These are phyloP conservation scores for Astraeus odoratus DNA, from an alignment of 768 basidiomycete species.

Conservation along the genomic window DNA sequence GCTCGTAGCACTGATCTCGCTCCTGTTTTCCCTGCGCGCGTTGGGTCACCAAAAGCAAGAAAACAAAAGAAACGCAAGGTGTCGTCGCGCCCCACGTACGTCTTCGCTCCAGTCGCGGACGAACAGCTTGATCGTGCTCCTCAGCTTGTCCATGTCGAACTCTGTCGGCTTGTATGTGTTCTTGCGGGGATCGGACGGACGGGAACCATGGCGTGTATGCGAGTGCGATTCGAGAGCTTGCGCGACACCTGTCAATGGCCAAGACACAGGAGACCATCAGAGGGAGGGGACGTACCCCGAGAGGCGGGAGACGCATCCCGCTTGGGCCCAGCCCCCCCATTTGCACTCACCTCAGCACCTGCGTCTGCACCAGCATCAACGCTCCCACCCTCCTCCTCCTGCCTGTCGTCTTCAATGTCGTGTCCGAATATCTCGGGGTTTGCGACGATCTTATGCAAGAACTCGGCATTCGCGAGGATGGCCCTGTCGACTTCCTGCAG, in stretches of 20 bases:
- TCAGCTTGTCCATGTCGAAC: conserved; percentile 82
- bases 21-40: conserved; percentile 59
- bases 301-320: too few species aligned
- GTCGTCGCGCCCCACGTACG: too few species aligned
- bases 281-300: conserved; percentile 15
- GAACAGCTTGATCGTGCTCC: conserved; percentile 89
- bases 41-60: background rate
- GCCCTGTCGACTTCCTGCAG: conserved; percentile 75
- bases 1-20: conserved; percentile 72
- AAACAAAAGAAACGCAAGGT: conserved; percentile 1
- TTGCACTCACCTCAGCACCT: too few species aligned
- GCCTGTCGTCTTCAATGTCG: conserved; percentile 23
- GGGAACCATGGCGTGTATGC: conserved; percentile 17
- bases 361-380: too few species aligned
- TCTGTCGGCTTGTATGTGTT: conserved; percentile 48
- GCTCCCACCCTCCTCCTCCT: conserved; percentile 16
- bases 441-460: conserved; percentile 66
- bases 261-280: too few species aligned
- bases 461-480: conserved; percentile 73
- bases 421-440: conserved; percentile 79
- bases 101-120: conserved; percentile 91
- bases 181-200: conserved; percentile 10
- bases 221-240: too few species aligned
- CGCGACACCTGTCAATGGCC: conserved; percentile 1
- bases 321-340: too few species aligned